phyloP scores from a whole-genome alignment of 2,329 filamentous ascomycete species.

The Onygenales sp. region DNA sequence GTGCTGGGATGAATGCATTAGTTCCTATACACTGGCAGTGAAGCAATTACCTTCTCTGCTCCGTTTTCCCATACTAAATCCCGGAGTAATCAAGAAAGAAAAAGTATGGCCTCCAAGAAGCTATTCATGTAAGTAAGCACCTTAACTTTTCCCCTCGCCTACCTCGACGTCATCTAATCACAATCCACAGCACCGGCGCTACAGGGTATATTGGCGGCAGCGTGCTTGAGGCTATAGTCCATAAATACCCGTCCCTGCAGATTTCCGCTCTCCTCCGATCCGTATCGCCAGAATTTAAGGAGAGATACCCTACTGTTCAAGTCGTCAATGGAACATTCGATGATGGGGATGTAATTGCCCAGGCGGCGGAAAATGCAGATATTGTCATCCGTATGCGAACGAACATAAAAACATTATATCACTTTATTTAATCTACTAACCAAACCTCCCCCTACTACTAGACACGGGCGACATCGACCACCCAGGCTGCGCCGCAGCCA shows the following conservation, averaged over 20 bases:
- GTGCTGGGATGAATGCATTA: too few relatives aligned
- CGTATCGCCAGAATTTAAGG: background rate
- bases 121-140: slow-evolving; percentile 2
- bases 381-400: slow-evolving; percentile 25
- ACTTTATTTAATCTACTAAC: background rate
- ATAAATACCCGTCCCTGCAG: slow-evolving; percentile 2
- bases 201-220: slow-evolving; percentile 9
- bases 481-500: slow-evolving; percentile 3
- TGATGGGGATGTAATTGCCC: slow-evolving; percentile 28
- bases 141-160: background rate
- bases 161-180: background rate
- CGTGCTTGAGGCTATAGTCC: slow-evolving; percentile 7
- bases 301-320: slow-evolving; percentile 32
- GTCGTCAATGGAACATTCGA: slow-evolving; percentile 43
- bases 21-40: too few relatives aligned
- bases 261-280: slow-evolving; percentile 8
- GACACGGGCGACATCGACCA: slow-evolving; percentile 10
- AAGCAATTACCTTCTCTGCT: too few relatives aligned
- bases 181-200: slow-evolving; percentile 4
- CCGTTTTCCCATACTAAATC: background rate
- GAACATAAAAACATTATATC: background rate
- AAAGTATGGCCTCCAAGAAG: background rate
- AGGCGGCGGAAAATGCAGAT: slow-evolving; percentile 34
- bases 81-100: background rate
- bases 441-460: background rate